phyloP scores from a whole-genome alignment of 75 land plant species.

The Pinus tabuliformis region DNA sequence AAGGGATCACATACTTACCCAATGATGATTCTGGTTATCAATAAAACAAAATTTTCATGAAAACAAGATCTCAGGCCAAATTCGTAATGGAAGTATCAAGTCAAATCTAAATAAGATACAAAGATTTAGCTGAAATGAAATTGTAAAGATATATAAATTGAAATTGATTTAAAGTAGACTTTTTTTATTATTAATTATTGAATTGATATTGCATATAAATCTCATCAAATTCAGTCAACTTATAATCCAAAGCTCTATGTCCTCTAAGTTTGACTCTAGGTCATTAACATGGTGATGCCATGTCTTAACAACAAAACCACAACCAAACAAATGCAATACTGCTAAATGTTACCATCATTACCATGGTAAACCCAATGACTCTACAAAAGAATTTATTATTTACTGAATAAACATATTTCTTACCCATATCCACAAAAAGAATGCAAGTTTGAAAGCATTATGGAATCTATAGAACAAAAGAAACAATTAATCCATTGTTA shows the following conservation, averaged over 20 bases:
- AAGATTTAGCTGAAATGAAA: background rate
- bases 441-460: constrained; percentile 35
- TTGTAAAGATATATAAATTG: background rate
- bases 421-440: constrained; percentile 38
- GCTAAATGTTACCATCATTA: no score
- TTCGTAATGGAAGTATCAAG: constrained; percentile 16
- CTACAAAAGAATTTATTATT: background rate
- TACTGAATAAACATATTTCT: background rate
- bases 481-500: background rate
- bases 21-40: constrained; percentile 16
- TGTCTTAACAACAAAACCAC: no score
- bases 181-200: no score
- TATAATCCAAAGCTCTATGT: no score
- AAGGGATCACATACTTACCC: constrained; percentile 10
- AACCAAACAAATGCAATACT: no score
- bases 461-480: constrained; percentile 5
- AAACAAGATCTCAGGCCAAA: constrained; percentile 44
- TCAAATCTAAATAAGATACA: background rate
- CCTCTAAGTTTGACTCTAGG: no score
- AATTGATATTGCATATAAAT: no score
- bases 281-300: no score
- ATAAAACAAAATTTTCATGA: constrained; percentile 22
- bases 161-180: background rate
- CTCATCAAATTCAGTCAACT: no score
- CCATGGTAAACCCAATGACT: background rate